Conservation (phyloP, 306 rosid genomes). For the Lathyrus oleraceus region DNA sequence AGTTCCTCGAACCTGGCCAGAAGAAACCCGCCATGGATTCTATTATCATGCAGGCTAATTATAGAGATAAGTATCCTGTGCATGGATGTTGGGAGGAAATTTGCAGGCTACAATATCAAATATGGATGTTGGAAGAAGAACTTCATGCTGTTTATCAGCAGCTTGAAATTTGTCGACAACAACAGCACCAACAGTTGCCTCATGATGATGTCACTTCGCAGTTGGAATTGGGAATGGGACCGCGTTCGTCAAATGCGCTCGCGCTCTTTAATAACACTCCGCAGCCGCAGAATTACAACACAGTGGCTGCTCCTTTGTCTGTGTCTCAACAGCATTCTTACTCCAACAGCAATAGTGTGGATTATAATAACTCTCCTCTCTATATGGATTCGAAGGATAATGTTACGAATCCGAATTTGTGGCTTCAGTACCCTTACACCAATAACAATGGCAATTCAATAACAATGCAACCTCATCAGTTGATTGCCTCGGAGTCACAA, state of each 20-base stretch:
- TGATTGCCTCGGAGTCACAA: slow-evolving; percentile 47
- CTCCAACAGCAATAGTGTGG: slow-evolving; percentile 45
- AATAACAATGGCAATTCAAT: slow-evolving; percentile 40
- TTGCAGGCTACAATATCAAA: slow-evolving; percentile 50
- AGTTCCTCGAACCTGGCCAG: slow-evolving; percentile 45
- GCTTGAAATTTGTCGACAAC: slow-evolving; percentile 59
- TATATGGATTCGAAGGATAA: slow-evolving; percentile 51
- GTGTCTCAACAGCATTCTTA: slow-evolving; percentile 53
- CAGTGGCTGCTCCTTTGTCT: slow-evolving; percentile 38
- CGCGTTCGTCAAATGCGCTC: slow-evolving; percentile 39
- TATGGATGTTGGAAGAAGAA: slow-evolving; percentile 54
- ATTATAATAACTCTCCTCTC: slow-evolving; percentile 40
- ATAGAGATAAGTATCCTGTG: slow-evolving; percentile 59
- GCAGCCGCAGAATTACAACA: slow-evolving; percentile 38
- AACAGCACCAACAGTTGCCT: slow-evolving; percentile 39
- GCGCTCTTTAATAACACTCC: slow-evolving; percentile 44
- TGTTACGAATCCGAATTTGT: slow-evolving; percentile 39
- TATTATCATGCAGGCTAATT: slow-evolving; percentile 59
- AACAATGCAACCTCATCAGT: slow-evolving; percentile 42
- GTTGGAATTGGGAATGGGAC: slow-evolving; percentile 64
- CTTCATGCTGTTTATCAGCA: slow-evolving; percentile 56
- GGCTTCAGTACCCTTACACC: slow-evolving; percentile 48
- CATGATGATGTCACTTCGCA: slow-evolving; percentile 54
- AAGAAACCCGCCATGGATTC: slow-evolving; percentile 62
- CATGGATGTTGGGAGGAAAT: slow-evolving; percentile 64